Percentiles rank a stretch among this genome's conserved stretches.
Evolutionary conservation across 164 flowering plant genomes (phyloP).

Genomic region (Magnolia sinica): DNA sequence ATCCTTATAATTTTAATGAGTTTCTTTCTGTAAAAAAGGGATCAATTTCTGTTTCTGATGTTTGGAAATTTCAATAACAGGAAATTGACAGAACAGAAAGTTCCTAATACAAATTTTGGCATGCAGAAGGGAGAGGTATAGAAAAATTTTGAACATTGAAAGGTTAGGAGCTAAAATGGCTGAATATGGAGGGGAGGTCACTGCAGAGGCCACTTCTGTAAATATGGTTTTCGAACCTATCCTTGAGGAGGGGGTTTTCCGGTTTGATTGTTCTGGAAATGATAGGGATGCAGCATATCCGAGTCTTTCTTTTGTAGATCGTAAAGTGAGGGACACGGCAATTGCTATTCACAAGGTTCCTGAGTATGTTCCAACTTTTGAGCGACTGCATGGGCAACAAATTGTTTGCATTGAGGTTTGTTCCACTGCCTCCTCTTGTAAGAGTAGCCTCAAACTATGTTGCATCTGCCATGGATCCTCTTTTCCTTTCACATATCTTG

Average conservation of each 20-base stretch:
- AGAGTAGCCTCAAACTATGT: background rate
- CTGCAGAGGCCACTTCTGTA: slow-evolving; percentile 37
- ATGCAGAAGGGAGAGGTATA: slow-evolving; percentile 35
- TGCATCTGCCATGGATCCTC: background rate
- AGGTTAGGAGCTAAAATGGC: slow-evolving; percentile 46
- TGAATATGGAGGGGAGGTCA: slow-evolving; percentile 23
- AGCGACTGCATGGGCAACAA: slow-evolving; percentile 53
- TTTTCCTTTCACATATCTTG: slow-evolving; percentile 2
- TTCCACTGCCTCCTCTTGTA: background rate
- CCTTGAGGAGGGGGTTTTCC: slow-evolving; percentile 80
- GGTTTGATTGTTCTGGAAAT: slow-evolving; percentile 78
- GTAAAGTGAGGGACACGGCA: slow-evolving; percentile 61
- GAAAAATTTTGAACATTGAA: slow-evolving; percentile 15
- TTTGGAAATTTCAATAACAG: slow-evolving; percentile 17
- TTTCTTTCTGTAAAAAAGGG: background rate
- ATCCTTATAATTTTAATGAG: background rate
- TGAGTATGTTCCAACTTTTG: slow-evolving; percentile 57
- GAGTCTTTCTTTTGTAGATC: slow-evolving; percentile 64
- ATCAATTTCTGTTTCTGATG: slow-evolving; percentile 11
- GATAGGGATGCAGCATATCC: slow-evolving; percentile 71
- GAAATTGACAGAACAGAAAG: slow-evolving; percentile 20
- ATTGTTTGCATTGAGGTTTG: slow-evolving; percentile 68
- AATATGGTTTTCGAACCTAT: slow-evolving; percentile 74
- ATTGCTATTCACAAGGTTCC: slow-evolving; percentile 43
- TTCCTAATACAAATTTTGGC: slow-evolving; percentile 31